Base-by-base conservation (phyloP, 495 filamentous ascomycete species). In the Aspergillus coremiiformis region DNA sequence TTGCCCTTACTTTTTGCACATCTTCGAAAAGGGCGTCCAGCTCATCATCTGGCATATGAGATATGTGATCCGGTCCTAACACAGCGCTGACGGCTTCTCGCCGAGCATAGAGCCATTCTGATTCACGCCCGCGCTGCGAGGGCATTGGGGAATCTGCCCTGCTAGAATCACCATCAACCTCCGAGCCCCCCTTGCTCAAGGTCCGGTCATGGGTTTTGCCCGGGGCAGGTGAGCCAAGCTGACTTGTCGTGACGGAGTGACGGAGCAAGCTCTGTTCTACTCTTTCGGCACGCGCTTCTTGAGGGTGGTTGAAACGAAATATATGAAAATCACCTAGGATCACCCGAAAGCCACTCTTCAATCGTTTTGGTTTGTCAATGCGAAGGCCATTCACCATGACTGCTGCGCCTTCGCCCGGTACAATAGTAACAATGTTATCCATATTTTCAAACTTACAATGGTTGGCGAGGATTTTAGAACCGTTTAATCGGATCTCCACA, bases 251-350 rank as follows among this genome's bases (percentile, higher is more conserved):
- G 32, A 96, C 78, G 10, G 91, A 91, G 60, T 99, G 92, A 45
- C 92, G 83, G 48, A 99, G 72, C 8, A 92, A 71, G 60, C 89
- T 95, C 58, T 90, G 83, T 58, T 95, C 90, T 12, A 91, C 90
- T 47, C 94, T 75, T 67, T 99, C 93, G 6, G 90, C 90, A 12
- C 89, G 82, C 30, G 94, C 93, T 70, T 99, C 93, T 73, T 95
- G 84, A 1, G 93, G 93, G 64, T 99, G 89, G 58, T 99, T 99
- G 74, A 99, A 99, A 51, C 93, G 80, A 69, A 97, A 99, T 49
- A 99, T 99, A 64, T 99, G 93, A 62, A 99, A 99, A 67, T 99
- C 93, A 14, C 94, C 93, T 9, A 99, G 73, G 43, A 99, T 99
- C 39, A 99, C 87, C 23, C 93, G 86, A 67, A 87, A 93, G 27